phyloP scores from a whole-genome alignment of 2,329 filamentous ascomycete genomes.

The Penicillium occitanis region DNA sequence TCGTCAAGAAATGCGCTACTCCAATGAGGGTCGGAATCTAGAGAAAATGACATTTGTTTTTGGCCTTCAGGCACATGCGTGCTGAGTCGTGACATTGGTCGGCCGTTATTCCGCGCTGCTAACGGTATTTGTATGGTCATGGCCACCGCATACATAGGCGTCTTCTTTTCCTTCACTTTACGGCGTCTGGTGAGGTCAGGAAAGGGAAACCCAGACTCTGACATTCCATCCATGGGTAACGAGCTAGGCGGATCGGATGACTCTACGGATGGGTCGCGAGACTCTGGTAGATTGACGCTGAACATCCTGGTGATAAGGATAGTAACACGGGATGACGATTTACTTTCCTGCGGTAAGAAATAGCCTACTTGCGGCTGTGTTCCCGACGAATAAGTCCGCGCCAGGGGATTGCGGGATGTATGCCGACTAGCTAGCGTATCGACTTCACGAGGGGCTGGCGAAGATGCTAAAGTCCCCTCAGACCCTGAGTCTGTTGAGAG shows the following conservation, averaged over 20 bases:
- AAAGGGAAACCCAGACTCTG: slow-evolving; percentile 40
- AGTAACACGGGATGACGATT: slow-evolving; percentile 50
- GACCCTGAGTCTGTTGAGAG: slow-evolving; percentile 46
- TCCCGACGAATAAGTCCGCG: slow-evolving; percentile 41
- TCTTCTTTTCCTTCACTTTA: slow-evolving; percentile 54
- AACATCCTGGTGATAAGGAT: slow-evolving; percentile 61
- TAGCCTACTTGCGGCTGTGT: slow-evolving; percentile 26
- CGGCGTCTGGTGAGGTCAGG: slow-evolving; percentile 42
- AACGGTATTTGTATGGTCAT: slow-evolving; percentile 57
- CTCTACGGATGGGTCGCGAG: slow-evolving; percentile 39
- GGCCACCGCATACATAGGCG: slow-evolving; percentile 60
- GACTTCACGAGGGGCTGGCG: slow-evolving; percentile 26
- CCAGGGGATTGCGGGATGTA: slow-evolving; percentile 34
- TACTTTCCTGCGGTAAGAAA: slow-evolving; percentile 31
- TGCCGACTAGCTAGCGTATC: slow-evolving; percentile 24
- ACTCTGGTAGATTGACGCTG: slow-evolving; percentile 55
- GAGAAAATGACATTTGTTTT: slow-evolving; percentile 38
- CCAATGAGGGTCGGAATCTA: slow-evolving; percentile 45
- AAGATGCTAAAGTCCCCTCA: slow-evolving; percentile 27
- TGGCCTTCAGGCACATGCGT: slow-evolving; percentile 35
- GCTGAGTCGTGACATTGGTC: slow-evolving; percentile 39
- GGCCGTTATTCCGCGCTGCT: slow-evolving; percentile 34
- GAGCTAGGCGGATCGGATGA: slow-evolving; percentile 31
- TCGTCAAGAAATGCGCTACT: slow-evolving; percentile 40
- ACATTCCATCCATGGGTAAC: slow-evolving; percentile 35